These are phyloP conservation scores for Tuber calosporum DNA, from an alignment of 495 filamentous ascomycete genomes.

Conservation along the genomic window DNA sequence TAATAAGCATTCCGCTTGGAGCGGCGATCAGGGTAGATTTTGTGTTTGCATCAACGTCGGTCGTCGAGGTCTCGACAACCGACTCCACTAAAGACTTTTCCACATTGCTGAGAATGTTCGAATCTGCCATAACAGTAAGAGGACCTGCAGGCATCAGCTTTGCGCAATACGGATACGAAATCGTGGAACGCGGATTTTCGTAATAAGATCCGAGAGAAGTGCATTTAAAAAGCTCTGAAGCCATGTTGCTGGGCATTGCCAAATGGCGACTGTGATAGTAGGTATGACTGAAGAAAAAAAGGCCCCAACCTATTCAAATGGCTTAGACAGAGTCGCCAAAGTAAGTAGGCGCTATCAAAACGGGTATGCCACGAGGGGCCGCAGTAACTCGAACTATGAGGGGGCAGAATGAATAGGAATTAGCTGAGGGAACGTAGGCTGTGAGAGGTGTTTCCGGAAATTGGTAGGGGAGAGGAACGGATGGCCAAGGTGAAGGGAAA, in stretches of 20 bases:
- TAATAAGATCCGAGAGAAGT: constrained; percentile 12
- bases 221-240: constrained; percentile 6
- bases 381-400: neutral
- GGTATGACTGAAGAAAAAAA: constrained; percentile 10
- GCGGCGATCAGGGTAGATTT: constrained; percentile 50
- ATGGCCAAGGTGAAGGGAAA: constrained; percentile 19
- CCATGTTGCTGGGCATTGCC: neutral
- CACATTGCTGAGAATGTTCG: constrained; percentile 66
- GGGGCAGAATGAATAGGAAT: neutral
- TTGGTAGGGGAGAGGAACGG: constrained; percentile 8
- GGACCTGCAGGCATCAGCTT: constrained; percentile 47
- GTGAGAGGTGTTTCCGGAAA: constrained; percentile 19
- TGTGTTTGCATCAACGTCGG: constrained; percentile 64
- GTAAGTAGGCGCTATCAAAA: constrained; percentile 29
- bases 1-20: constrained; percentile 39
- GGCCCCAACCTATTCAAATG: constrained; percentile 39
- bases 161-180: constrained; percentile 15
- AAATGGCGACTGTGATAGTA: constrained; percentile 1
- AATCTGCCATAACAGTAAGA: constrained; percentile 72
- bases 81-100: constrained; percentile 65
- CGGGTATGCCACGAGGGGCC: constrained; percentile 23
- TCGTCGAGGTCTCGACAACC: constrained; percentile 64
- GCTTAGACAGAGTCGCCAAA: constrained; percentile 39
- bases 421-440: neutral
- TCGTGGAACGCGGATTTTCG: neutral